phyloP scores from a whole-genome alignment of 1,284 basidiomycete genomes.

The Taiwanofungus camphoratus region DNA sequence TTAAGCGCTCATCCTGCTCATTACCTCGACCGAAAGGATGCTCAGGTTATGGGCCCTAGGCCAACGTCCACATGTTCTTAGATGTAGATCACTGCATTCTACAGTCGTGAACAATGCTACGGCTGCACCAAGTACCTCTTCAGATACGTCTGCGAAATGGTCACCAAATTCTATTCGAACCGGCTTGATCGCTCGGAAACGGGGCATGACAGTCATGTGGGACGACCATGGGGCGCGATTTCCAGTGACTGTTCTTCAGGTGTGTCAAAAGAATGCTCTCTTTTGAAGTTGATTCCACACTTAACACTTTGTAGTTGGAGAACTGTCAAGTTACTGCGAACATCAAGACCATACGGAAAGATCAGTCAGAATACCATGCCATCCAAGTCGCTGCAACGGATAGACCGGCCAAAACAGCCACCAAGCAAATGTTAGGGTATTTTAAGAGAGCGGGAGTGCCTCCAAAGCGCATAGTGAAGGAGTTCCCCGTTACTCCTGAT shows the following conservation, averaged over 20 bases:
- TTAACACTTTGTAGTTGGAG: slow-evolving; percentile 50
- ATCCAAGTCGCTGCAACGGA: slow-evolving; percentile 84
- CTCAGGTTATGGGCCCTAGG: slow-evolving; percentile 44
- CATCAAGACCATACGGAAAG: slow-evolving; percentile 53
- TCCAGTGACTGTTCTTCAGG: slow-evolving; percentile 94
- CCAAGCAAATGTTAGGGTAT: slow-evolving; percentile 79
- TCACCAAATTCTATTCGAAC: slow-evolving; percentile 84
- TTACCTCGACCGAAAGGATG: slow-evolving; percentile 31
- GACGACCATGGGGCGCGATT: slow-evolving; percentile 82
- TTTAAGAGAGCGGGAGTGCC: slow-evolving; percentile 77
- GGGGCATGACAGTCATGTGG: slow-evolving; percentile 95
- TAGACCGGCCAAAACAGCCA: slow-evolving; percentile 60
- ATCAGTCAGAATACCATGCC: slow-evolving; percentile 74
- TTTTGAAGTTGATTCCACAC: not conserved
- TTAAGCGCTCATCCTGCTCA: slow-evolving; percentile 12
- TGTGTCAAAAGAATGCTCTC: slow-evolving; percentile 31
- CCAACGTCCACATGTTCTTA: slow-evolving; percentile 31
- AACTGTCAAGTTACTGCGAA: slow-evolving; percentile 84
- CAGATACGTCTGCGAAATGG: slow-evolving; percentile 54
- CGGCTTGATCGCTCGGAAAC: slow-evolving; percentile 93
- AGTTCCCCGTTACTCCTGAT: slow-evolving; percentile 87
- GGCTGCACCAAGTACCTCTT: slow-evolving; percentile 20
- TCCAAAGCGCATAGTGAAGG: slow-evolving; percentile 86
- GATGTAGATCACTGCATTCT: slow-evolving; percentile 34
- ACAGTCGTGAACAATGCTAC: slow-evolving; percentile 30